Conservation (phyloP, 306 rosid genomes). For the Cicer judaicum region DNA sequence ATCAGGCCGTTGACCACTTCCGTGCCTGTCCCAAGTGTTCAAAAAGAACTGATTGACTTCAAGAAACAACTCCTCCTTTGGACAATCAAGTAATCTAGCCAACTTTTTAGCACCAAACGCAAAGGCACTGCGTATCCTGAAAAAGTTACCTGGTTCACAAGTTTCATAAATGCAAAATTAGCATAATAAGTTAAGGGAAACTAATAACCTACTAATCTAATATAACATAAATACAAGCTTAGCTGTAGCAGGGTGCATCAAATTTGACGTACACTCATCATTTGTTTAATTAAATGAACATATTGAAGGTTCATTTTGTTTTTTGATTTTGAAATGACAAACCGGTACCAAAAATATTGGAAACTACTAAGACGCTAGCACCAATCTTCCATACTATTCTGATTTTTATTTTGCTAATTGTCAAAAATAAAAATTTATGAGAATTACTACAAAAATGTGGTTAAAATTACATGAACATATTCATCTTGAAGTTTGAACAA, state of each 20-base stretch:
- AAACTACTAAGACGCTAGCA: constrained; percentile 19
- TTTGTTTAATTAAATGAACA: constrained; percentile 6
- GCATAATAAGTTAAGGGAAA: constrained; percentile 25
- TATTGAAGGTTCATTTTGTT: not conserved
- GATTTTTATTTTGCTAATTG: not conserved
- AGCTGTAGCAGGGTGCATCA: constrained; percentile 34
- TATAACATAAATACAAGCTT: not conserved
- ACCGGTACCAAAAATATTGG: not conserved
- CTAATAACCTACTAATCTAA: not conserved
- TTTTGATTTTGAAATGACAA: constrained; percentile 19
- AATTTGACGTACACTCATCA: not conserved
- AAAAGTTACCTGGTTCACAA: constrained; percentile 84
- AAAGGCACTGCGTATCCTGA: constrained; percentile 98
- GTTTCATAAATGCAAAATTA: constrained; percentile 37
- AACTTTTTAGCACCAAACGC: constrained; percentile 90
- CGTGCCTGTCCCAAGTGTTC: constrained; percentile 99
- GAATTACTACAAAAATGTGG: constrained; percentile 1
- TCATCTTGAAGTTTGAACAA: constrained; percentile 14
- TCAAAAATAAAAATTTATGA: constrained; percentile 7
- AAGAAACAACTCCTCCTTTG: constrained; percentile 65
- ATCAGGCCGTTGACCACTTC: constrained; percentile 96
- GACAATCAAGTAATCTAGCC: constrained; percentile 90
- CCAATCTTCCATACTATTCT: constrained; percentile 1
- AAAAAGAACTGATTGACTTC: constrained; percentile 93
- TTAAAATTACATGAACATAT: not conserved